A percentile compares a stretch with the other conserved stretches of the same genome.
phyloP scores from a whole-genome alignment of 1,284 basidiomycete genomes.

The Rhodotorula sp. region DNA sequence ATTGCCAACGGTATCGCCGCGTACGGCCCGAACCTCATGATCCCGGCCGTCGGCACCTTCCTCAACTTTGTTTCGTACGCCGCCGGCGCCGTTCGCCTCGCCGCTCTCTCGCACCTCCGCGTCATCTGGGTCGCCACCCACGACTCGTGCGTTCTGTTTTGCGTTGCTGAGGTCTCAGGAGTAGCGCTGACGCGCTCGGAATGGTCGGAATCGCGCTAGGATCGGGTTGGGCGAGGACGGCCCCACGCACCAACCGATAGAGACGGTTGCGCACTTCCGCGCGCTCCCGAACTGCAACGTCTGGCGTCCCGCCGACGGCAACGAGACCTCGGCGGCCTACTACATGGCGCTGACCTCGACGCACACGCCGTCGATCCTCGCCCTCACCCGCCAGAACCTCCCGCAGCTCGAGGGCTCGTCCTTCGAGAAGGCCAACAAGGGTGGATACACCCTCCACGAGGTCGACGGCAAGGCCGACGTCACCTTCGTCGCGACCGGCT shows the following conservation, averaged over 20 bases:
- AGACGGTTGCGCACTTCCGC: slow-evolving; percentile 64
- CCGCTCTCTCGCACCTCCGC: slow-evolving; percentile 83
- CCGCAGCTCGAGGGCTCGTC: slow-evolving; percentile 87
- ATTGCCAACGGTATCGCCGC: slow-evolving; percentile 64
- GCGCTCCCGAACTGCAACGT: slow-evolving; percentile 72
- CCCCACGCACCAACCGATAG: slow-evolving; percentile 88
- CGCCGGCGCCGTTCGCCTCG: slow-evolving; percentile 85
- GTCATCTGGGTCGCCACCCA: slow-evolving; percentile 86
- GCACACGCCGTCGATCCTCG: slow-evolving; percentile 77
- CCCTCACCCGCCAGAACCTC: slow-evolving; percentile 85
- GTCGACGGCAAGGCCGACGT: slow-evolving; percentile 67
- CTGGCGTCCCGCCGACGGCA: slow-evolving; percentile 64
- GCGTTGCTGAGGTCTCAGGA: not conserved
- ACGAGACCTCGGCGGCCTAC: slow-evolving; percentile 91
- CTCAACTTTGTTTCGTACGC: slow-evolving; percentile 89
- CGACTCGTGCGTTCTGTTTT: slow-evolving; percentile 44
- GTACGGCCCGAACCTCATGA: slow-evolving; percentile 45
- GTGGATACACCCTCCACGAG: slow-evolving; percentile 88
- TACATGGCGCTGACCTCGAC: slow-evolving; percentile 71
- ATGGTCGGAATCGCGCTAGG: not conserved
- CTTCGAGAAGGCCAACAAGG: slow-evolving; percentile 78
- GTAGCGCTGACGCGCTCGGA: not conserved
- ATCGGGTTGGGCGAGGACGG: slow-evolving; percentile 74
- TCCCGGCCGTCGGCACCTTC: slow-evolving; percentile 50
- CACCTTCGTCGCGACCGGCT: slow-evolving; percentile 85